Evolutionary conservation across 129 eudicot species (phyloP), one percentile per base, ranked within the genome.

Genomic region (Flaveria bidentis): DNA sequence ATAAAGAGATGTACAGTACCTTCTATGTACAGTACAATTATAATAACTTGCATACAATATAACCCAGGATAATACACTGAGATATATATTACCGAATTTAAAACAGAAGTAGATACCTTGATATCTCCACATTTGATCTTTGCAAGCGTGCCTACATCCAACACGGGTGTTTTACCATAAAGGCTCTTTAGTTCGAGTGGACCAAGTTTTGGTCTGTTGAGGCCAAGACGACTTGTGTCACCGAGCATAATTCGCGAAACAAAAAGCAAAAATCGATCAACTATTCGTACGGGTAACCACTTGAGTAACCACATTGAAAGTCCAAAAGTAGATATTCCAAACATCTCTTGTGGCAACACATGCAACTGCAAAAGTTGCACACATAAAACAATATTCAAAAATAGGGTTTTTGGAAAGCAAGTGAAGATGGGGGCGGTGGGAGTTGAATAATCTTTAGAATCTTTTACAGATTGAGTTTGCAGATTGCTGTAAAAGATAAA

Each of bases 151-250:
- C 93, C 93, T 30, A 88, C 76, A 41, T 88, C 93, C 55, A 86
- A 78, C 0, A 88, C 93, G 7, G 93, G 93, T 8, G 93, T 88
- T 74, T 88, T 88, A 9, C 93, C 93, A 2, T 83, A 74, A 39
- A 26, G 25, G 25, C 55, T 69, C 79, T 88, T 88, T 64, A 78
- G 74, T 65, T 86, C 80, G 33, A 88, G 85, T 55, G 93, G 93
- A 26, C 93, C 93, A 45, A 84, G 42, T 57, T 79, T 82, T 20
- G 93, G 93, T 71, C 93, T 69, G 28, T 18, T 73, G 44, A 88
- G 83, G 17, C 93, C 90, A 46, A 81, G 76, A 69, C 51, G 72
- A 63, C 69, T 82, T 2, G 85, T 86, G 72, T 86, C 76, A 13
- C 93, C 93, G 14, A 88, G 69, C 60, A 82, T 45, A 50, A 86